These are phyloP conservation scores for Fusarium succisae DNA, from an alignment of 2,329 filamentous ascomycete genomes.

Conservation along the genomic window DNA sequence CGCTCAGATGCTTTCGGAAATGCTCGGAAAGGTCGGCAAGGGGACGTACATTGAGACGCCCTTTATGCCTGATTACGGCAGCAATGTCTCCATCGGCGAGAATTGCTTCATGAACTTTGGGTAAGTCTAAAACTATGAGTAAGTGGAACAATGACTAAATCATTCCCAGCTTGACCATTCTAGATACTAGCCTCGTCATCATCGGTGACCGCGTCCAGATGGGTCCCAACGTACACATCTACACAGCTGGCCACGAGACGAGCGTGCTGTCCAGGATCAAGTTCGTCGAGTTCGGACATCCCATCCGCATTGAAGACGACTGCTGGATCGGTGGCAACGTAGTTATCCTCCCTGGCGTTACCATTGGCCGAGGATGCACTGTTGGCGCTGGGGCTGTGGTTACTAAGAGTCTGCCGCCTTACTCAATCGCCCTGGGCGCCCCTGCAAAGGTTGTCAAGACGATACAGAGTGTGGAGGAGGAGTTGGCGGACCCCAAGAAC, in stretches of 20 bases:
- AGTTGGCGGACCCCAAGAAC: slow-evolving; percentile 40
- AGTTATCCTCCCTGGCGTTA: slow-evolving; percentile 62
- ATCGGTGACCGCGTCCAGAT: slow-evolving; percentile 78
- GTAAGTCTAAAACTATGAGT: slow-evolving; percentile 19
- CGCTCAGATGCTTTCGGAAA: slow-evolving; percentile 12
- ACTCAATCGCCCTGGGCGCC: slow-evolving; percentile 58
- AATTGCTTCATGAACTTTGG: slow-evolving; percentile 69
- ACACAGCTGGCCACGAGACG: slow-evolving; percentile 76
- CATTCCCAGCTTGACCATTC: slow-evolving; percentile 61
- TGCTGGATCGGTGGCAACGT: slow-evolving; percentile 65
- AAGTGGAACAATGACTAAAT: neutral
- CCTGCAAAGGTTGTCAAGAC: slow-evolving; percentile 61
- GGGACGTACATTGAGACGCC: slow-evolving; percentile 69
- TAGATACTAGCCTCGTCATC: slow-evolving; percentile 76
- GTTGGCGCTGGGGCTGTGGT: slow-evolving; percentile 61
- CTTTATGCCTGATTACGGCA: slow-evolving; percentile 71
- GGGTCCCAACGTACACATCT: slow-evolving; percentile 77
- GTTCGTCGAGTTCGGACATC: slow-evolving; percentile 57
- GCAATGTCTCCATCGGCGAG: slow-evolving; percentile 69
- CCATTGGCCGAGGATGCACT: slow-evolving; percentile 61
- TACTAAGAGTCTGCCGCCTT: slow-evolving; percentile 59
- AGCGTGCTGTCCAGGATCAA: slow-evolving; percentile 63
- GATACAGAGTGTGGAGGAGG: slow-evolving; percentile 50
- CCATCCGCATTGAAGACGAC: slow-evolving; percentile 61
- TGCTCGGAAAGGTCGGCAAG: slow-evolving; percentile 33